Conservation (phyloP, 2,329 filamentous ascomycete species). For the Cordyceps tenuipes region DNA sequence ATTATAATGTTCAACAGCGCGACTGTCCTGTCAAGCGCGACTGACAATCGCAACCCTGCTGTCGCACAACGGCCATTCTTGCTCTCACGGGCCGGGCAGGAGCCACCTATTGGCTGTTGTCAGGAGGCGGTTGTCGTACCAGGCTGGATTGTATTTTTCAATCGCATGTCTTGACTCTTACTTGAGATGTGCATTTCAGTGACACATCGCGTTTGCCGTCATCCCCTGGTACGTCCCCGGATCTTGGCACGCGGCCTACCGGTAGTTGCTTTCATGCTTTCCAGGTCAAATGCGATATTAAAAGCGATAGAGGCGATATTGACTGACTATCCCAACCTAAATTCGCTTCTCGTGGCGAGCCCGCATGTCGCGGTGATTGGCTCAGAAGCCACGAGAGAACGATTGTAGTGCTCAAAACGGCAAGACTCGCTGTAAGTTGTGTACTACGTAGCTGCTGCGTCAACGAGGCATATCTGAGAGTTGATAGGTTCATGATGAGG, state of each 20-base stretch:
- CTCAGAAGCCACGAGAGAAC: not conserved
- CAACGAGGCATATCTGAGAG: no score
- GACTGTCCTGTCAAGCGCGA: not conserved
- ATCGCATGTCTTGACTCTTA: not conserved
- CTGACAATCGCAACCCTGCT: not conserved
- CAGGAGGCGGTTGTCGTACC: not conserved
- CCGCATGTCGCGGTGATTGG: slow-evolving; percentile 4
- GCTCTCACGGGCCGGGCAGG: slow-evolving; percentile 5
- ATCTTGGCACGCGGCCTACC: not conserved
- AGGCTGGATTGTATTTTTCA: not conserved
- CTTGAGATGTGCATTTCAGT: not conserved
- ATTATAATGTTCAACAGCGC: not conserved
- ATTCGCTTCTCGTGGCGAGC: not conserved
- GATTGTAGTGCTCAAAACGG: not conserved
- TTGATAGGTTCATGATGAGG: no score
- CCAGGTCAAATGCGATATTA: not conserved
- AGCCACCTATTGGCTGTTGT: slow-evolving; percentile 1
- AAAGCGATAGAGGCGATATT: not conserved
- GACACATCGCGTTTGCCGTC: not conserved
- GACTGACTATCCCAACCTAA: not conserved
- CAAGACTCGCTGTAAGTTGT: not conserved
- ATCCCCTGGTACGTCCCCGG: not conserved
- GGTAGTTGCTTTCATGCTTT: no score
- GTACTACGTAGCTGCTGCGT: not conserved
- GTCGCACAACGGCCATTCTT: slow-evolving; percentile 5